Percentiles rank a stretch among this genome's conserved stretches.
Evolutionary conservation across 2,329 filamentous ascomycete genomes (phyloP).

Genomic region (Sporothrix mexicana): DNA sequence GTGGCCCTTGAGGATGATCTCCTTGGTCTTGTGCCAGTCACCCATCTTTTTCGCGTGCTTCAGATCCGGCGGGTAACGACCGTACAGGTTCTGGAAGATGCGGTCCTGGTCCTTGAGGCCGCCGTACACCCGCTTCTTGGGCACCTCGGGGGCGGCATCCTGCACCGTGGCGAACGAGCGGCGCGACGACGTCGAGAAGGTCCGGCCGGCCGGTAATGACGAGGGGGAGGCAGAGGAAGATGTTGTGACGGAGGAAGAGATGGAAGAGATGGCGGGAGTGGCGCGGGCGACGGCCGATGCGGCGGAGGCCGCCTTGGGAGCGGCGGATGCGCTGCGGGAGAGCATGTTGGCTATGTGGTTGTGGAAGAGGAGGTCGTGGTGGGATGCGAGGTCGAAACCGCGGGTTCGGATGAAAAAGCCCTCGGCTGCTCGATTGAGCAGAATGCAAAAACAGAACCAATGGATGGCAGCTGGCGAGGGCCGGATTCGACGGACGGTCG

Average conservation of each 20-base stretch:
- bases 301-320: slow-evolving; percentile 43
- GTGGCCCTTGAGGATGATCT: slow-evolving; percentile 94
- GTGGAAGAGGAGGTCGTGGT: neutral
- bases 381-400: neutral
- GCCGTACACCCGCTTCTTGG: slow-evolving; percentile 76
- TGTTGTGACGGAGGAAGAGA: neutral
- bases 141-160: slow-evolving; percentile 62
- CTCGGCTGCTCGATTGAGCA: slow-evolving; percentile 32
- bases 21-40: slow-evolving; percentile 99
- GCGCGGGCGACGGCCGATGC: slow-evolving; percentile 50
- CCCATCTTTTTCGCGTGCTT: slow-evolving; percentile 97
- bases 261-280: slow-evolving; percentile 39
- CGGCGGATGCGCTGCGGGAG: slow-evolving; percentile 34
- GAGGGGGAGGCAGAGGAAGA: slow-evolving; percentile 18
- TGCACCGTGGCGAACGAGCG: slow-evolving; percentile 81
- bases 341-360: slow-evolving; percentile 29
- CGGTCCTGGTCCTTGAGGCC: slow-evolving; percentile 94
- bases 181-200: slow-evolving; percentile 30
- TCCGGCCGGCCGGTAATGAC: slow-evolving; percentile 22
- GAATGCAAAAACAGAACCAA: slow-evolving; percentile 14
- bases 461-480: neutral
- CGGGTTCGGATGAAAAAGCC: neutral
- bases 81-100: slow-evolving; percentile 99
- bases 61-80: slow-evolving; percentile 87
- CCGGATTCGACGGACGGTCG: neutral